Base-by-base conservation (phyloP, 192 early-diverging fungal species). In the Spizellomyces punctatus region DNA sequence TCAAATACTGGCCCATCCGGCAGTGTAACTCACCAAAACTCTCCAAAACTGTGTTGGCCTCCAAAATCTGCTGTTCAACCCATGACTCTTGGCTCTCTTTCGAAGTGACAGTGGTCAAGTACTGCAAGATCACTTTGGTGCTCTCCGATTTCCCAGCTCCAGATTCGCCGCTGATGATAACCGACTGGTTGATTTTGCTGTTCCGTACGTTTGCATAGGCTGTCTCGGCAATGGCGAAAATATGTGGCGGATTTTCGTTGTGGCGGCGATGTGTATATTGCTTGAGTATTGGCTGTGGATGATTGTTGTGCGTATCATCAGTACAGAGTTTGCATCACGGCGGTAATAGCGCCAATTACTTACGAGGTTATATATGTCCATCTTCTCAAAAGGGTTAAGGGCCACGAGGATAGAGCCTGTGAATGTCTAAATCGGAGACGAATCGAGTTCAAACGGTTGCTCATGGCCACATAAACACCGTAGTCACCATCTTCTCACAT, bases 21-120 rank as follows among this genome's bases (percentile, higher is more conserved):
- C 12, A 36, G 12, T 66, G 22, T 4, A 71, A 66, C 66, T 22
- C 63, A 86, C 84, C 85, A 65, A 86, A 86, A 71, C 76, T 78
- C 64, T 86, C 85, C 42, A 86, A 66, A 14, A 86, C 81, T 8
- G 84, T 87, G 64, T 86, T 86, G 16, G 85, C 79, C 64, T 87
- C 85, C 69, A 86, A 68, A 67, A 86, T 84, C 64, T 87, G 85
- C 66, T 86, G 85, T 62, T 86, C 85, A 47, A 86, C 81, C 85
- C 85, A 86, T 14, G 82, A 81, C 63, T 83, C 81, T 41, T 69
- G 58, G 58, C 19, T 73, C 57, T 64, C 48, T 17, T 48, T 72
- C 10, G 75, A 74, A 6, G 83, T 85, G 43, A 84, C 82, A 1
- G 82, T 75, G 3, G 85, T 85, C 55, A 86, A 64, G 60, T 84